A percentile compares a stretch with the other conserved stretches of the same genome.
Evolutionary conservation across 352 stramenopile genomes (phyloP).

Genomic region (Discostella stelligera): DNA sequence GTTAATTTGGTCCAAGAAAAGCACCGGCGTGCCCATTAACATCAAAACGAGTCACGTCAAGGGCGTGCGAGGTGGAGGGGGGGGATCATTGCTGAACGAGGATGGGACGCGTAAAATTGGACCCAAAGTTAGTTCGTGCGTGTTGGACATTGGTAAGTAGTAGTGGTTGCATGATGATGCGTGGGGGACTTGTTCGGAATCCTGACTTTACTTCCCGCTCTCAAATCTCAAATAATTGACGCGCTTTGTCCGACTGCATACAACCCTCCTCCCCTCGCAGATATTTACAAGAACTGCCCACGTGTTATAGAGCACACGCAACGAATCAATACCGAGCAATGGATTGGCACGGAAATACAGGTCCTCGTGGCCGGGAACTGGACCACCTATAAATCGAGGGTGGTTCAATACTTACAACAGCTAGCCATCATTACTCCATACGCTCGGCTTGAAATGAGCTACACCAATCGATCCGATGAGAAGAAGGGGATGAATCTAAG

Average conservation of each 20-base stretch:
- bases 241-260: no score
- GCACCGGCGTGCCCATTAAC: slow-evolving; percentile 84
- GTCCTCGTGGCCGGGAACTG: slow-evolving; percentile 85
- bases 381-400: slow-evolving; percentile 82
- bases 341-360: slow-evolving; percentile 76
- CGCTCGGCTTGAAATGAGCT: slow-evolving; percentile 80
- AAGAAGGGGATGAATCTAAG: slow-evolving; percentile 68
- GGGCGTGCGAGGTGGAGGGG: slow-evolving; percentile 23
- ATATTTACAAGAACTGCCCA: slow-evolving; percentile 87
- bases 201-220: no score
- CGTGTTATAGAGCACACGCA: slow-evolving; percentile 80
- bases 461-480: slow-evolving; percentile 61
- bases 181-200: neutral
- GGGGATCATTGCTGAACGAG: slow-evolving; percentile 22
- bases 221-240: no score
- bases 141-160: slow-evolving; percentile 84
- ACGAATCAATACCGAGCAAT: slow-evolving; percentile 71
- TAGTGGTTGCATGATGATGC: neutral
- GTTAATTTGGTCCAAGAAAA: slow-evolving; percentile 89
- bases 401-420: slow-evolving; percentile 86
- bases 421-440: slow-evolving; percentile 89
- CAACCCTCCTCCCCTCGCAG: no score
- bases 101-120: slow-evolving; percentile 40
- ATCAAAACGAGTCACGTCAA: slow-evolving; percentile 71
- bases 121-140: slow-evolving; percentile 70